These are phyloP conservation scores for Tieghemostelium lacteum DNA, from an alignment of 78 protist species.

Conservation along the genomic window DNA sequence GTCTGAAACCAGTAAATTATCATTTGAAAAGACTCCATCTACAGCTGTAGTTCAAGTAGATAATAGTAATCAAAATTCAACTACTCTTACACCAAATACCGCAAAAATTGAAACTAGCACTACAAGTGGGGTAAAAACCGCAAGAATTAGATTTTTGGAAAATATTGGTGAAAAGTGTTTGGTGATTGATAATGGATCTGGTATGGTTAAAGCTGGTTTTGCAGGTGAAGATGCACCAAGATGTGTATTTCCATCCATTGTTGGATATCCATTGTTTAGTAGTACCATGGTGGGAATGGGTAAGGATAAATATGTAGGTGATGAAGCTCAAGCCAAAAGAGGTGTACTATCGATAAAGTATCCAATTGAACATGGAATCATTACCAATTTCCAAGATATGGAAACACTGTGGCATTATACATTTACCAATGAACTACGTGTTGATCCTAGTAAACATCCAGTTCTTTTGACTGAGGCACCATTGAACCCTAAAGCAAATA, in stretches of 20 bases:
- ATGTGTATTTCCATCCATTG: conserved; percentile 81
- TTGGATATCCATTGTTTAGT: conserved; percentile 86
- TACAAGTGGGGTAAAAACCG: not conserved
- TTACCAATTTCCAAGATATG: conserved; percentile 94
- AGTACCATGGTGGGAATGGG: conserved; percentile 83
- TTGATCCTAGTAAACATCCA: conserved; percentile 96
- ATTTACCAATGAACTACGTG: conserved; percentile 96
- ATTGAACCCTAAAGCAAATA: conserved; percentile 97
- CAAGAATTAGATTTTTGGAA: conserved; percentile 37
- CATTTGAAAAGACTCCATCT: conserved; percentile 14
- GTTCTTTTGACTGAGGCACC: conserved; percentile 98
- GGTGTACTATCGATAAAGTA: conserved; percentile 90
- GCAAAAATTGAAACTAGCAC: not conserved
- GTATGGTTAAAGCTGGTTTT: conserved; percentile 97
- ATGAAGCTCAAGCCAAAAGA: conserved; percentile 94
- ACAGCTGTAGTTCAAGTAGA: conserved; percentile 24
- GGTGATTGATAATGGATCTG: conserved; percentile 97
- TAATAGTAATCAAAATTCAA: not conserved
- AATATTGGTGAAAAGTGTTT: conserved; percentile 52
- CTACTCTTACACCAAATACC: conserved; percentile 6
- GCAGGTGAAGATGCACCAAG: conserved; percentile 95
- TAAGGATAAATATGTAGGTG: conserved; percentile 93
- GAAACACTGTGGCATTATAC: conserved; percentile 98
- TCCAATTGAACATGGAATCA: conserved; percentile 98
- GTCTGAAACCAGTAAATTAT: conserved; percentile 35